Evolutionary conservation across 192 early-diverging fungal species (phyloP).

Genomic region (Coemansia sp.): DNA sequence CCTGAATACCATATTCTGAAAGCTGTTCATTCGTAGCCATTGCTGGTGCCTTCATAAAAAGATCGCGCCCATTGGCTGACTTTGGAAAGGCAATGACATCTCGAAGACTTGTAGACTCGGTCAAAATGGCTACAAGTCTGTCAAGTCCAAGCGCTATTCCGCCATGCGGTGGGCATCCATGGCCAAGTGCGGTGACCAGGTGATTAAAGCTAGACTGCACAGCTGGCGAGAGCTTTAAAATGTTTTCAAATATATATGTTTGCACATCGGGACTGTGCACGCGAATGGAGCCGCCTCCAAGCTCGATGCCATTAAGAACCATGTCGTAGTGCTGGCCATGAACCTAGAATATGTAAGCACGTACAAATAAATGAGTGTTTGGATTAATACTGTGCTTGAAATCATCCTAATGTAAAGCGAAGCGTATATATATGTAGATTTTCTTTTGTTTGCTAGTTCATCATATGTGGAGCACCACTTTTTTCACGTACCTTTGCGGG

Average conservation of each 20-base stretch:
- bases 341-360: too few relatives aligned
- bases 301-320: conserved; percentile 86
- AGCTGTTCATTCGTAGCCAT: conserved; percentile 57
- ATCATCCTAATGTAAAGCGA: conserved; percentile 28
- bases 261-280: conserved; percentile 78
- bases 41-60: conserved; percentile 75
- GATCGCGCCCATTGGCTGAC: conserved; percentile 71
- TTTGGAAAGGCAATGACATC: conserved; percentile 97
- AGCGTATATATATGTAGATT: background rate
- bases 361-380: too few relatives aligned
- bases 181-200: conserved; percentile 71
- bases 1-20: conserved; percentile 61
- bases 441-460: background rate
- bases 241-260: conserved; percentile 65
- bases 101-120: conserved; percentile 65
- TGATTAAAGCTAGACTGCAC: conserved; percentile 71
- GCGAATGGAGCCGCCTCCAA: conserved; percentile 88
- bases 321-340: conserved; percentile 87
- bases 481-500: conserved; percentile 54
- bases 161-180: conserved; percentile 87
- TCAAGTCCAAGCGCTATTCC: conserved; percentile 86
- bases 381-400: too few relatives aligned
- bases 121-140: conserved; percentile 71
- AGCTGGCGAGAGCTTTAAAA: conserved; percentile 57
- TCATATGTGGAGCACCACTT: too few relatives aligned